phyloP scores from a whole-genome alignment of 768 basidiomycete genomes.

The Suillus luteus region DNA sequence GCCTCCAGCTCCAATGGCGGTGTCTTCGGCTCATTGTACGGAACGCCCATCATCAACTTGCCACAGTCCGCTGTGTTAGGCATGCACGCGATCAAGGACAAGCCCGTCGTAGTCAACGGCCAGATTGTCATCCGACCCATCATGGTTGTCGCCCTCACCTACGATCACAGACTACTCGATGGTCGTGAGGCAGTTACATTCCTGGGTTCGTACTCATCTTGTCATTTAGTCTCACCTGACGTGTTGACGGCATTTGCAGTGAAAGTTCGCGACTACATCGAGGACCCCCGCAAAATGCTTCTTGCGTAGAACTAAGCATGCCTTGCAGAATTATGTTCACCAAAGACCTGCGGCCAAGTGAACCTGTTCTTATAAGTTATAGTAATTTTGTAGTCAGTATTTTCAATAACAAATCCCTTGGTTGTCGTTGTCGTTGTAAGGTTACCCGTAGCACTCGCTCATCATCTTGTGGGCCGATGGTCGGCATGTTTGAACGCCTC shows the following conservation, averaged over 20 bases:
- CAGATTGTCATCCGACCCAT: conserved; percentile 97
- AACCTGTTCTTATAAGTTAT: neutral
- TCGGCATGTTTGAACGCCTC: neutral
- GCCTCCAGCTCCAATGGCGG: conserved; percentile 90
- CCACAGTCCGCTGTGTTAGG: conserved; percentile 94
- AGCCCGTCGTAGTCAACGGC: conserved; percentile 87
- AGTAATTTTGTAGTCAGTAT: neutral
- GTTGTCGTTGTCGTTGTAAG: neutral
- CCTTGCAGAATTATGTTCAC: neutral
- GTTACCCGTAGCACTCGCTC: neutral
- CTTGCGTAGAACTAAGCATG: conserved; percentile 37
- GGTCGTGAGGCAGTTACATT: conserved; percentile 96
- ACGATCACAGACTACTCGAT: conserved; percentile 94
- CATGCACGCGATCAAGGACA: conserved; percentile 96
- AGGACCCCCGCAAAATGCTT: conserved; percentile 93
- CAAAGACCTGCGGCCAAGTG: neutral
- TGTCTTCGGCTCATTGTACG: conserved; percentile 95
- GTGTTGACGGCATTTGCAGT: conserved; percentile 45
- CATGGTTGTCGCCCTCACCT: conserved; percentile 93
- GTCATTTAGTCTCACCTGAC: neutral
- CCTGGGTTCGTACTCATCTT: conserved; percentile 67
- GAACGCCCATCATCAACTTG: conserved; percentile 98
- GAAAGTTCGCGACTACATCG: conserved; percentile 90
- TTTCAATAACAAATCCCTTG: neutral
- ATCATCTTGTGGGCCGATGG: neutral